Evolutionary conservation across 164 flowering plant genomes (phyloP), one percentile per base, ranked within the genome.

Genomic region (Nelumbo lutea): DNA sequence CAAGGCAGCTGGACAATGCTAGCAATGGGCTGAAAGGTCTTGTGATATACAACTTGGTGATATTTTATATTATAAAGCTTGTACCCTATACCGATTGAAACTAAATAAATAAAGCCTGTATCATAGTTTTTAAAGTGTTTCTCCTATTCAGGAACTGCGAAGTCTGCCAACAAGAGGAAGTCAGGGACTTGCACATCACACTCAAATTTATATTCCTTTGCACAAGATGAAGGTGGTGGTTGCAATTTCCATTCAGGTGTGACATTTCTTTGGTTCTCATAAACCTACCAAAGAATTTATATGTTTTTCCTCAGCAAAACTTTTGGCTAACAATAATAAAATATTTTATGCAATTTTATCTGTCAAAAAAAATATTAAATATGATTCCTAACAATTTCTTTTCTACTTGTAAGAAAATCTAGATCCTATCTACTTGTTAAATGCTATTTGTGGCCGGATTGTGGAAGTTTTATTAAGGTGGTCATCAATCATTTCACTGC

Each of bases 191-290:
- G 83, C 70, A 77, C 58, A 64, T 66, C 81, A 72, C 88, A 79
- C 75, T 74, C 91, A 43, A 82, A 83, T 74, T 67, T 69, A 44
- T 88, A 85, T 76, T 79, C 88, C 60, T 88, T 80, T 77, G 52
- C 80, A 42, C 86, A 81, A 74, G 83, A 83, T 59, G 91, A 83
- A 62, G 85, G 79, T 70, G 79, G 83, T 46, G 89, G 84, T 79
- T 89, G 77, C 83, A 81, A 83, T 75, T 88, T 83, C 71, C 72
- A 64, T 71, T 70, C 93, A 84, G 97, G 98, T 91, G 1, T 50
- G 61, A 15, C 61, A 41, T 44, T 68, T 65, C 38, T 27, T 2
- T 9, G 14, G 11, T 53, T 53, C 57, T 9, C 11, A 53, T 53
- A 11, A 9, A 1, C 14, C 57, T 53, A 11, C 3, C 4, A 11